Evolutionary conservation across 768 basidiomycete genomes (phyloP), one percentile per base, ranked within the genome.

Genomic region (Boletus pseudopeckii): DNA sequence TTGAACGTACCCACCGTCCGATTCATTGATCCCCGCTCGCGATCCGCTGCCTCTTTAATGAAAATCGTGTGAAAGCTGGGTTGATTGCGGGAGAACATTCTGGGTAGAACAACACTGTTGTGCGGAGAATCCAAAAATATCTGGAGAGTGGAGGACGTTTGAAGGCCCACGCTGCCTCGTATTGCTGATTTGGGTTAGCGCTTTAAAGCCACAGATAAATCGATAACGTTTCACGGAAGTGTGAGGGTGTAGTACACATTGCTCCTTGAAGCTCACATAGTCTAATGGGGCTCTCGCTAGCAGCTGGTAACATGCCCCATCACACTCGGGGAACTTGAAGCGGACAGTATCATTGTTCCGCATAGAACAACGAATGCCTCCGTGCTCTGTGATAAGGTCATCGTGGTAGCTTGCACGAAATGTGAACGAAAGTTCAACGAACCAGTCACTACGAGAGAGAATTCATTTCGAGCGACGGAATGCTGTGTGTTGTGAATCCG

Each of bases 1-100:
- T 26, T 14, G 30, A 28, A 3, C 49, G n/a, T 26, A 33, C 26
- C 28, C n/a, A 30, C 13, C 20, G 32, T 22, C 30, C 18, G 18
- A 39, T 30, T 13, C 18, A 52, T 51, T 50, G 28, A 53, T 30
- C 18, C 26, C 24, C 24, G 39, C 32, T 45, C 36, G n/a, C 58
- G 63, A 64, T 64, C 63, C 38, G 47, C 45, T 53, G 48, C 53
- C 45, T 46, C 20, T 43, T 38, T 30, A 11, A 58, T 32, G 20
- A 37, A n/a, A 46, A 43, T 43, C 43, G 17, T 32, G 28, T 9
- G 26, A 28, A 38, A 28, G 18, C n/a, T n/a, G 6, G 11, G 48
- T 32, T 30, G 22, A 33, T 40, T 47, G 42, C 33, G 17, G n/a
- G 38, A 41, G 51, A 52, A 43, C 22, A 15, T 54, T 45, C 48